Base-by-base conservation (phyloP, 1,284 basidiomycete genomes). In the Cyathus pygmaeus region DNA sequence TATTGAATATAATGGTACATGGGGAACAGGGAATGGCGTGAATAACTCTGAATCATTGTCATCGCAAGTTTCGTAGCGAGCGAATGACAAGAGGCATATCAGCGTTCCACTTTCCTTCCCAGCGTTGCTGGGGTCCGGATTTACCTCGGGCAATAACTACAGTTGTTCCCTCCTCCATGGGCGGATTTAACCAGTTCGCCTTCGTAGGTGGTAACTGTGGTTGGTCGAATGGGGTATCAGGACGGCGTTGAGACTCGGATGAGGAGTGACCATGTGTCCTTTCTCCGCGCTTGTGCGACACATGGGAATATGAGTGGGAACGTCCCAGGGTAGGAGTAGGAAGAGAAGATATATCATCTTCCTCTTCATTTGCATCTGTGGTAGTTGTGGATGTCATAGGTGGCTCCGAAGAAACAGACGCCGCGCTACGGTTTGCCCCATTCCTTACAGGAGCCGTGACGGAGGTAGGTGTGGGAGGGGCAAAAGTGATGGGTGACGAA, bases 101-200 rank as follows among this genome's bases (percentile, higher is more conserved):
- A 7, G 65, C 64, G 61, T 79, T 79, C 76, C 77, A 79, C 58
- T 76, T 64, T 4, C 76, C 75, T 10, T 71, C 69, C 75, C 74
- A 76, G 11, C 62, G 30, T 41, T 56, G 53, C 24, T 56, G 54
- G 36, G 60, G 57, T 0, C 62, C 65, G 5, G 64, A 26, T 15
- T 50, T 19, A 27, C 50, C 7, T 7, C 27, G 23, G 11, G 27
- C 11, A 26, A 27, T 27, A 21, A 26, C 50, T 15, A 31, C 13
- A 30, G n/a, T n/a, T n/a, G 23, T 30, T 27, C 29, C 50, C 7
- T 56, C 62, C 42, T 52, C 56, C 15, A 51, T 53, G 2, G 62
- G 58, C 17, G 67, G 64, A 23, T 65, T 59, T 19, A 71, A 46
- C 71, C 71, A 66, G 10, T 66, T 65, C 7, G 65, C 59, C 31